Base-by-base conservation (phyloP, 2,329 filamentous ascomycete species). In the Claviceps pazoutovae region DNA sequence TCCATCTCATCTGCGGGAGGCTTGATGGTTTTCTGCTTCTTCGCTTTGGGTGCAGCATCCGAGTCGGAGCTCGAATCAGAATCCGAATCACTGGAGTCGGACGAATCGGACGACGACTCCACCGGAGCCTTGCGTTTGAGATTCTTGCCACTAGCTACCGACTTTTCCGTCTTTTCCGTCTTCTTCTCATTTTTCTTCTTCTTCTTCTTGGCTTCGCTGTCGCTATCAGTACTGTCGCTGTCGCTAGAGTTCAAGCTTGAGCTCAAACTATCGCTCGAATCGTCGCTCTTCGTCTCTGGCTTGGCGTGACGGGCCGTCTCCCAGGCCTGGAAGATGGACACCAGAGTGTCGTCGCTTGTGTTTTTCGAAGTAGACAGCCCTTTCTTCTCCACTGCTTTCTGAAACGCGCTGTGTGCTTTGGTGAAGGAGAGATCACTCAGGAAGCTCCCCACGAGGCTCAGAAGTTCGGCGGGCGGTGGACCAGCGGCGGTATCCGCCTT, bases 381-480 rank as follows among this genome's bases (percentile, higher is more conserved):
- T 56, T 75, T 74, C 66, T 70, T 73, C 62, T 68, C 74, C 50
- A 78, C 72, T 62, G 88, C 80, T 62, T 82, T 79, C 59, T 73
- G 71, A 61, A 88, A 83, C 5, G 79, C 76, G 54, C 74, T 70
- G 60, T 76, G 77, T 46, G 84, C 78, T 53, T 73, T 72, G 47
- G 73, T 66, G 60, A 86, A 84, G n/a, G 79, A 76, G 64, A 84
- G 75, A 46, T 83, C 75, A 43, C 74, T 74, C 48, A 89, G 73
- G 65, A 88, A 89, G 21, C 69, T 67, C 56, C 80, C 79, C 59
- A 89, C 75, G 16, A 87, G 71, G 55, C 81, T 77, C 62, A 89
- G 71, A 38, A 89, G 70, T 64, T 84, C 75, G 30, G 75, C 66
- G 4, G 83, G 75, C 26, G 79, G 73, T 46, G 78, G 73, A 46